These are phyloP conservation scores for Colletotrichum liaoningense DNA, from an alignment of 2,329 filamentous ascomycete genomes.

Conservation along the genomic window DNA sequence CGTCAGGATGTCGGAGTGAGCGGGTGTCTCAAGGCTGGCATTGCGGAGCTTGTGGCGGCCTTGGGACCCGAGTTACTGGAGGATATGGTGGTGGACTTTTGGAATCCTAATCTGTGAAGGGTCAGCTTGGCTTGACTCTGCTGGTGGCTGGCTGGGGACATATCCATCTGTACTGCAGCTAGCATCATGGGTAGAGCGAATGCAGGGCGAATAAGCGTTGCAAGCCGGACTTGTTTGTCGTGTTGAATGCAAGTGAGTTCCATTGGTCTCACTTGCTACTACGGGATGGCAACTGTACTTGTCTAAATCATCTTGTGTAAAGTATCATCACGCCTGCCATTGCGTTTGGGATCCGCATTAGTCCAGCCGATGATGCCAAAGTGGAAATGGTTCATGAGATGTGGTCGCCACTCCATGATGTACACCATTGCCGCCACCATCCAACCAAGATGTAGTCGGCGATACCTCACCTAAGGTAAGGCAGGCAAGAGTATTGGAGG, in stretches of 20 bases:
- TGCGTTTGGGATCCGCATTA: too few species aligned
- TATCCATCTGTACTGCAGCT: not conserved
- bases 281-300: too few species aligned
- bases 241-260: not conserved
- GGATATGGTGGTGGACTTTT: slow-evolving; percentile 69
- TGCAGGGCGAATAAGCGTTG: not conserved
- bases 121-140: not conserved
- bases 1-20: slow-evolving; percentile 54
- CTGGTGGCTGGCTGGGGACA: too few species aligned
- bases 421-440: not conserved
- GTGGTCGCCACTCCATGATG: too few species aligned
- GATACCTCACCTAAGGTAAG: not conserved
- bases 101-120: slow-evolving; percentile 13
- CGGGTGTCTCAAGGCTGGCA: slow-evolving; percentile 67
- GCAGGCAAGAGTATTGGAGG: not conserved
- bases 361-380: too few species aligned
- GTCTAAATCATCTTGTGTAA: too few species aligned
- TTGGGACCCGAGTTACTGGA: slow-evolving; percentile 70
- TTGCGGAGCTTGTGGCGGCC: slow-evolving; percentile 76
- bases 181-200: not conserved
- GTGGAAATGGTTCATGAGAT: too few species aligned
- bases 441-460: not conserved
- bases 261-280: too few species aligned
- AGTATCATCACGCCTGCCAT: too few species aligned
- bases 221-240: not conserved